Base-by-base conservation (phyloP, 2,329 filamentous ascomycete species). In the Massarina eburnea region DNA sequence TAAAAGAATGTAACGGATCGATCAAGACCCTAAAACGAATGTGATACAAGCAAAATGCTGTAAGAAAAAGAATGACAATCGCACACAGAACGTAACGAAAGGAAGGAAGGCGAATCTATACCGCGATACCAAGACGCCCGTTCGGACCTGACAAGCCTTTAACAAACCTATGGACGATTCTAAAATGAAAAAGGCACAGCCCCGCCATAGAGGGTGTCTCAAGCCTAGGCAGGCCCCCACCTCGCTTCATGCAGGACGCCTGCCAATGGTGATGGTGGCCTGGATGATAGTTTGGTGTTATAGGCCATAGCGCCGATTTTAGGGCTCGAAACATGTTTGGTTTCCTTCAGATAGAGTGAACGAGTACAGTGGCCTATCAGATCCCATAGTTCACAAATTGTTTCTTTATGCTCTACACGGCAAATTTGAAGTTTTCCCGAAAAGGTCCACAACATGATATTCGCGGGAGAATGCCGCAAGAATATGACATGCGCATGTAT, bases 271-370 rank as follows among this genome's bases (percentile, higher is more conserved):
- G 35, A 38, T 43, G 40, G 21, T 24, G 32, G 30, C 30, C 30
- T 33, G 18, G n/a, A 17, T 4, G n/a, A 24, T 4, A 18, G 21
- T 35, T 29, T 48, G 46, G 48, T 34, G 26, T n/a, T 21, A 27
- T 18, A 30, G 19, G 49, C 46, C 59, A 51, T 48, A 52, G 54
- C 36, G 17, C 14, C 14, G 39, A 39, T 38, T 34, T 14, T 39
- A 39, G 22, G 42, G 45, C 41, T 53, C 54, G 58, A 64, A 65
- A 65, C 62, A 62, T 59, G 59, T 65, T 61, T 59, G 30, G 52
- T 53, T 55, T 55, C 53, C 21, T 46, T 55, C 48, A 34, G 21
- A 38, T 44, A 47, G 19, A 48, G 43, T 41, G 35, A 36, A 43
- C 2, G 17, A n/a, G 14, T 12, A 24, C 8, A 19, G 33, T n/a